Evolutionary conservation across 495 filamentous ascomycete species (phyloP), one percentile per base, ranked within the genome.

Genomic region (Penicillium manginii): DNA sequence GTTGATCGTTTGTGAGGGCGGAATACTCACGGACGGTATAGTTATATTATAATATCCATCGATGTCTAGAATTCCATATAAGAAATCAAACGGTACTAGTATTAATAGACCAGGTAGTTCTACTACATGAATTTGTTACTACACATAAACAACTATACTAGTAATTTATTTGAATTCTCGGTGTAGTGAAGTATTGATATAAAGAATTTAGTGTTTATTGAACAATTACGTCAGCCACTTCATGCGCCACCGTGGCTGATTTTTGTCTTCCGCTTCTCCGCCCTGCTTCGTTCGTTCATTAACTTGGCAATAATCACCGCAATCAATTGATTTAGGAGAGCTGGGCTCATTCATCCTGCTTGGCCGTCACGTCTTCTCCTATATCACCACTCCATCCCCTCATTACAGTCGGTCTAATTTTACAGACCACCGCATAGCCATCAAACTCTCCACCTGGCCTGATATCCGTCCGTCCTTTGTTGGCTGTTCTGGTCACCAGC

Each of bases 171-270:
- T n/a, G n/a, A 29, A 29, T 0, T 29, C 26, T 29, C 3, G 26
- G 9, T 29, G 26, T 2, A 29, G 26, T 29, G 26, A 1, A 29
- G 9, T 8, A 1, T 4, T 37, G 12, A 37, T 6, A 37, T 37
- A 37, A 37, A n/a, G n/a, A n/a, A n/a, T n/a, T n/a, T 11, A 10
- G 35, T 3, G 40, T 31, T 3, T 61, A n/a, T 39, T 11, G 3
- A 32, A 32, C 49, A 23, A 37, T 14, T 29, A 1, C 7, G 14
- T 19, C 48, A 57, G 48, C 53, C 53, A 47, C 48, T 18, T 11
- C 22, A 23, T 2, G 9, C 45, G 57, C 57, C 57, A 59, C 50
- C 21, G 63, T 65, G 63, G 63, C 63, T 55, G 26, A 18, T 5
- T 50, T 55, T 51, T 31, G 18, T 50, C 59, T 63, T 54, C 60